Conservation (phyloP, 73 alveolate genomes). For the Blepharisma japonicum region DNA sequence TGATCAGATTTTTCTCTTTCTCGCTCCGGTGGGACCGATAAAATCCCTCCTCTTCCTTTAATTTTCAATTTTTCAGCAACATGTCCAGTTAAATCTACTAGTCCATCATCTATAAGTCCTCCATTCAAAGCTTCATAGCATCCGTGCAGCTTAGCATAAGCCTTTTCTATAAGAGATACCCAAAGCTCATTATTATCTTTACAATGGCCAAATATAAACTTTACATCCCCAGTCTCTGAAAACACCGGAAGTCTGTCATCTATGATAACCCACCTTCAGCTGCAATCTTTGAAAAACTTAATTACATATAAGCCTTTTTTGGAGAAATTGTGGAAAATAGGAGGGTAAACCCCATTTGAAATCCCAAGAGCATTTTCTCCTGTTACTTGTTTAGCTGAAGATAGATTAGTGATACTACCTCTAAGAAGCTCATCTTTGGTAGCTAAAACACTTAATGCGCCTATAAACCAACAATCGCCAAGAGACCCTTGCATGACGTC, state of each 20-base stretch:
- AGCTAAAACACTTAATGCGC: slow-evolving; percentile 96
- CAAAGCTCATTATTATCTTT: slow-evolving; percentile 82
- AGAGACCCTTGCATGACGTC: slow-evolving; percentile 68
- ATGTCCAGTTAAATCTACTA: slow-evolving; percentile 93
- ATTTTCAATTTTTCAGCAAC: slow-evolving; percentile 82
- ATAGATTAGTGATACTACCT: slow-evolving; percentile 67
- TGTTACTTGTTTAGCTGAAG: slow-evolving; percentile 46
- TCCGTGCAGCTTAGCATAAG: slow-evolving; percentile 96
- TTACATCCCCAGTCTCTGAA: slow-evolving; percentile 17
- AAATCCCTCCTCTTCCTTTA: slow-evolving; percentile 55
- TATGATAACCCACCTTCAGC: slow-evolving; percentile 88
- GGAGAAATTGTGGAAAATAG: slow-evolving; percentile 87
- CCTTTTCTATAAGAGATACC: slow-evolving; percentile 97
- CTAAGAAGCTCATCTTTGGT: slow-evolving; percentile 91
- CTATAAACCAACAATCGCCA: slow-evolving; percentile 99
- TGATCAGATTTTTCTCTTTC: slow-evolving; percentile 62
- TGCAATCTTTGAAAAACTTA: slow-evolving; percentile 87
- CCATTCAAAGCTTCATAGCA: slow-evolving; percentile 88
- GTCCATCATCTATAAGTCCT: slow-evolving; percentile 96
- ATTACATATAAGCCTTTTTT: slow-evolving; percentile 89
- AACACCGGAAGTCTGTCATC: slow-evolving; percentile 87
- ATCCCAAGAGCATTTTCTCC: slow-evolving; percentile 20
- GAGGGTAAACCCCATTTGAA: slow-evolving; percentile 94
- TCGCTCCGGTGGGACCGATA: slow-evolving; percentile 62
- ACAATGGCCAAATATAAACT: slow-evolving; percentile 81